These are phyloP conservation scores for Zoysia japonica DNA, from an alignment of 176 grass and related monocot species.

Conservation along the genomic window DNA sequence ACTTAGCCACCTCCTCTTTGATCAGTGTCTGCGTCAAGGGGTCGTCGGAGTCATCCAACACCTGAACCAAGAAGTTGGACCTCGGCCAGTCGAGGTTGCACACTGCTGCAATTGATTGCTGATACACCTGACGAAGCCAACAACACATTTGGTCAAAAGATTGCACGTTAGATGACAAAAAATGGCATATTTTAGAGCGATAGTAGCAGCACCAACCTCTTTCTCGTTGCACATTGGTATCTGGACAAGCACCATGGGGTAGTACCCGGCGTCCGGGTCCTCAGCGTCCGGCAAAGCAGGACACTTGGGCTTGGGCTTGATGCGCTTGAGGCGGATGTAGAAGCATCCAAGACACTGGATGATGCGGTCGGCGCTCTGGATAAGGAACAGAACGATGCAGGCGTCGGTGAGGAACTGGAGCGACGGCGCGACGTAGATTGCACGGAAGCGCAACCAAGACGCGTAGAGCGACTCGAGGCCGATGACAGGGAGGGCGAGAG, in stretches of 20 bases:
- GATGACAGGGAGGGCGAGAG: constrained; percentile 50
- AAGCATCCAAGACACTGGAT: constrained; percentile 89
- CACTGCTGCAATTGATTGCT: constrained; percentile 95
- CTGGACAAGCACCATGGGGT: constrained; percentile 94
- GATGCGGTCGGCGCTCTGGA: constrained; percentile 92
- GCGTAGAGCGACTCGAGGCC: constrained; percentile 69
- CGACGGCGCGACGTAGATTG: constrained; percentile 70
- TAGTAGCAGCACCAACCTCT: constrained; percentile 54
- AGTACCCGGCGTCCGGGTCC: constrained; percentile 66
- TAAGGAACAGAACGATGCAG: constrained; percentile 90
- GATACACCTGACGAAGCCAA: constrained; percentile 76
- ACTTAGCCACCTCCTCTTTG: constrained; percentile 85
- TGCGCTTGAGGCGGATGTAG: constrained; percentile 80
- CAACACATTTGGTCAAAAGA: constrained; percentile 31
- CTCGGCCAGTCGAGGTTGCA: constrained; percentile 97
- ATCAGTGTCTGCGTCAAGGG: constrained; percentile 74
- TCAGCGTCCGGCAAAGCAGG: constrained; percentile 45
- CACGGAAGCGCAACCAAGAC: constrained; percentile 76
- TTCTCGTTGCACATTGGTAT: constrained; percentile 99
- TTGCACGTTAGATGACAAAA: constrained; percentile 14
- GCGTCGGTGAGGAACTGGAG: constrained; percentile 90
- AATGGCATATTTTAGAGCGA: constrained; percentile 13
- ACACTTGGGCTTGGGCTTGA: constrained; percentile 68
- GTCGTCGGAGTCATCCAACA: constrained; percentile 94
- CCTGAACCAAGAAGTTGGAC: constrained; percentile 92